phyloP scores from a whole-genome alignment of 371 early-diverging fungal genomes.

The Blakeslea trispora region DNA sequence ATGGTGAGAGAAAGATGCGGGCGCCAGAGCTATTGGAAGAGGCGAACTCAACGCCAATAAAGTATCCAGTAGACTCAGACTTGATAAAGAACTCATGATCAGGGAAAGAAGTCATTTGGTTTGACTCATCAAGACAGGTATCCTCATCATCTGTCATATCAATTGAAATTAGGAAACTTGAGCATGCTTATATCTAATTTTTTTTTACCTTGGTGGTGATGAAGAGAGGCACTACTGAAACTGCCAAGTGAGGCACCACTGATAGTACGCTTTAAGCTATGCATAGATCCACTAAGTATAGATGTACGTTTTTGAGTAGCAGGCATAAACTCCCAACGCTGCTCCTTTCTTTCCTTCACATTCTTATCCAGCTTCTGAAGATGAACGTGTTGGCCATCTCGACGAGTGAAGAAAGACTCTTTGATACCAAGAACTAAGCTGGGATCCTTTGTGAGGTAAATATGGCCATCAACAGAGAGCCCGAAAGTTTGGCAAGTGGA shows the following conservation, averaged over 20 bases:
- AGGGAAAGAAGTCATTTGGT: conserved; percentile 31
- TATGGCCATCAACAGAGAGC: conserved; percentile 41
- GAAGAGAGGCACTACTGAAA: conserved; percentile 10
- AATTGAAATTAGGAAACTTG: too few species aligned
- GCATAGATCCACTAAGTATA: conserved; percentile 7
- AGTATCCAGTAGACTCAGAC: conserved; percentile 38
- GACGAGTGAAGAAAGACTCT: conserved; percentile 48
- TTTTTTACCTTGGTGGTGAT: conserved; percentile 11
- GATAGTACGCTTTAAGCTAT: conserved; percentile 29
- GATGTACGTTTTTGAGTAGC: conserved; percentile 29
- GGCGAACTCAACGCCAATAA: conserved; percentile 39
- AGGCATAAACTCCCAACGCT: conserved; percentile 45
- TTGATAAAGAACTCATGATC: conserved; percentile 44
- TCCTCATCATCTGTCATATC: conserved; percentile 31
- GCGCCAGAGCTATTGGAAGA: conserved; percentile 26
- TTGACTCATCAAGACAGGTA: conserved; percentile 23
- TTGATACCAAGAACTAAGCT: conserved; percentile 56
- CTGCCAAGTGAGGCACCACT: conserved; percentile 31
- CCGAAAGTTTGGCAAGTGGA: conserved; percentile 33
- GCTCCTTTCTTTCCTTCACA: conserved; percentile 36
- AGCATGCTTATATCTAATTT: too few species aligned
- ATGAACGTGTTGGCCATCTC: conserved; percentile 50
- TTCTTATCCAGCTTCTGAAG: conserved; percentile 35
- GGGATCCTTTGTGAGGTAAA: conserved; percentile 38
- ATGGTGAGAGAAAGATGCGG: conserved; percentile 37